Percentiles rank a stretch among this genome's conserved stretches.
These are phyloP conservation scores for Fusarium duplospermum DNA, from an alignment of 2,329 filamentous ascomycete species.

Conservation along the genomic window DNA sequence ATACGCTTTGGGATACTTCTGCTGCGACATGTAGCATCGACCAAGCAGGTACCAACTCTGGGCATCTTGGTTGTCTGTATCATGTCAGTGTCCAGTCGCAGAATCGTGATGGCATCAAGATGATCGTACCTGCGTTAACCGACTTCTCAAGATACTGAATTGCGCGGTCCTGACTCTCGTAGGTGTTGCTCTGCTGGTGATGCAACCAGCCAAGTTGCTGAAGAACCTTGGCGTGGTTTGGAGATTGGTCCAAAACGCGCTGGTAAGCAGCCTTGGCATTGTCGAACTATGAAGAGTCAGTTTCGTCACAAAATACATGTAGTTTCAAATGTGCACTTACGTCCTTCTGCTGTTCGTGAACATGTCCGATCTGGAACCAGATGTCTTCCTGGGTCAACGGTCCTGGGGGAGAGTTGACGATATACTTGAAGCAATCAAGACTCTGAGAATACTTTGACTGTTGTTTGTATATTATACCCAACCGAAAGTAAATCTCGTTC, in stretches of 20 bases:
- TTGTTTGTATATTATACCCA: slow-evolving; percentile 99
- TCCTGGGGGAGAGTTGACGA: slow-evolving; percentile 90
- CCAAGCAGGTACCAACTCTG: slow-evolving; percentile 99
- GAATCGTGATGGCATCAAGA: background rate
- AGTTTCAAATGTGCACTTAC: slow-evolving; percentile 68
- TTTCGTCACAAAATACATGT: slow-evolving; percentile 39
- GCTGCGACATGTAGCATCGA: slow-evolving; percentile 98
- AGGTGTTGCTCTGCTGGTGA: slow-evolving; percentile 93
- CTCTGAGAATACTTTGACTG: slow-evolving; percentile 94
- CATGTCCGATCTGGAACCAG: slow-evolving; percentile 99
- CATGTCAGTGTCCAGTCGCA: slow-evolving; percentile 3
- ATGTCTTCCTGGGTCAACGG: slow-evolving; percentile 98
- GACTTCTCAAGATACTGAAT: slow-evolving; percentile 99
- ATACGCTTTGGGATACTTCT: slow-evolving; percentile 98
- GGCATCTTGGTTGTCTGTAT: slow-evolving; percentile 87
- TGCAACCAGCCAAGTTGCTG: slow-evolving; percentile 98
- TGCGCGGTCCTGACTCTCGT: slow-evolving; percentile 92
- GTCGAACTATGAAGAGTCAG: slow-evolving; percentile 77
- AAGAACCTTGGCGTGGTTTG: slow-evolving; percentile 96
- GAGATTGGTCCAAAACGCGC: slow-evolving; percentile 92
- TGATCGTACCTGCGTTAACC: slow-evolving; percentile 81
- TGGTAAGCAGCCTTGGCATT: slow-evolving; percentile 92
- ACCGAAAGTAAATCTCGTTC: slow-evolving; percentile 97
- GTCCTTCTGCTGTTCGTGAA: slow-evolving; percentile 98
- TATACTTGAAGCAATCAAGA: slow-evolving; percentile 98